These are phyloP conservation scores for Cercospora nicotianae DNA, from an alignment of 2,329 filamentous ascomycete species.

Conservation along the genomic window DNA sequence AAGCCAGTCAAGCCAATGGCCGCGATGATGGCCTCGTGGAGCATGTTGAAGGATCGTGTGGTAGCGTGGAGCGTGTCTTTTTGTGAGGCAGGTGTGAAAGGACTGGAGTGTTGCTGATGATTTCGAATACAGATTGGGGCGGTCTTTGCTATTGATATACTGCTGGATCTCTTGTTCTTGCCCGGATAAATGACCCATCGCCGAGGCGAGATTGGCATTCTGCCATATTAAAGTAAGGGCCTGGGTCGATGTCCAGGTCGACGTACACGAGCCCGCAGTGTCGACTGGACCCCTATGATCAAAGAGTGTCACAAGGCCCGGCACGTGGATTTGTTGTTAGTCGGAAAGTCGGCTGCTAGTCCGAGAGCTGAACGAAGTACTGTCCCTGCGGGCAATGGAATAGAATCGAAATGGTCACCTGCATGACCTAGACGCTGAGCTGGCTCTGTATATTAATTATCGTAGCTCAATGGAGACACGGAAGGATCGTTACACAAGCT, in stretches of 20 bases:
- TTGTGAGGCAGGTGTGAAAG: not conserved
- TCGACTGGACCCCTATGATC: not conserved
- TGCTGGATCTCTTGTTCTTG: not conserved
- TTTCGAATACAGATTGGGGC: not conserved
- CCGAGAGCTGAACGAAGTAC: not conserved
- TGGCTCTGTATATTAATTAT: not conserved
- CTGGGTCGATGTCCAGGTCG: not conserved
- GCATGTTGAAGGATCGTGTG: not conserved
- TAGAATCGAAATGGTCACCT: not conserved
- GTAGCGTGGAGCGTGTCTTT: not conserved
- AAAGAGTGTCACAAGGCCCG: not conserved
- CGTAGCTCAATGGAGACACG: not conserved
- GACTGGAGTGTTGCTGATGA: not conserved
- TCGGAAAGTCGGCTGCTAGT: not conserved
- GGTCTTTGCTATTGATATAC: not conserved
- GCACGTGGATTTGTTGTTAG: not conserved
- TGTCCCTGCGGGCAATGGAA: not conserved
- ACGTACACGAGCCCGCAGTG: too few species aligned
- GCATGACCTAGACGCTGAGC: not conserved
- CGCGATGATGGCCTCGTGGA: conserved; percentile 1
- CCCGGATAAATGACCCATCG: not conserved
- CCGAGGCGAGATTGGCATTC: not conserved
- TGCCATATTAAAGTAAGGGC: not conserved
- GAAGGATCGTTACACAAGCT: not conserved
- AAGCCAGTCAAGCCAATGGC: conserved; percentile 1